A percentile compares a stretch with the other conserved stretches of the same genome.
Conservation (phyloP, 495 filamentous ascomycete species). For the Hypoxylon intermedium region DNA sequence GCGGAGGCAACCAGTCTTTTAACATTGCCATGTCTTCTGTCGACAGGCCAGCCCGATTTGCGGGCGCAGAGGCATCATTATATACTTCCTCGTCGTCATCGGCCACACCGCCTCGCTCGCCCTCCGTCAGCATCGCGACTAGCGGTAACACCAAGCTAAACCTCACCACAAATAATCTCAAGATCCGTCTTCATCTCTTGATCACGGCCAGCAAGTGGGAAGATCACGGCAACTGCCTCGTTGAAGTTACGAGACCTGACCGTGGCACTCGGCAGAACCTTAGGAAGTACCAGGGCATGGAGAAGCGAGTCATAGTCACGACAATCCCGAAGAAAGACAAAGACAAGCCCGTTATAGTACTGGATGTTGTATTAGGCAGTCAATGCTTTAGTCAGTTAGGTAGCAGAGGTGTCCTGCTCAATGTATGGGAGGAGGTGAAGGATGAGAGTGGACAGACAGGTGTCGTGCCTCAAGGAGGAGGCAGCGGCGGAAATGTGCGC, state of each 20-base stretch:
- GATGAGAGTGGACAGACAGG: constrained; percentile 74
- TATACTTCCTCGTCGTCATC: constrained; percentile 62
- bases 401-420: constrained; percentile 82
- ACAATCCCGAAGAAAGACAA: constrained; percentile 61
- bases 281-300: constrained; percentile 61
- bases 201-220: constrained; percentile 83
- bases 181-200: constrained; percentile 81
- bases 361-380: constrained; percentile 85
- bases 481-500: constrained; percentile 71
- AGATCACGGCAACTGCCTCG: constrained; percentile 82
- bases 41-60: constrained; percentile 53
- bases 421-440: constrained; percentile 81
- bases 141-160: constrained; percentile 67
- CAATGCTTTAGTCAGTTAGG: constrained; percentile 85
- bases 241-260: constrained; percentile 79
- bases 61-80: constrained; percentile 64
- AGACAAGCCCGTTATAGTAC: constrained; percentile 68
- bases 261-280: constrained; percentile 61
- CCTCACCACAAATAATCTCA: constrained; percentile 75
- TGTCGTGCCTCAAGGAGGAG: constrained; percentile 70
- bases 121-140: constrained; percentile 61
- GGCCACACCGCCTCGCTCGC: constrained; percentile 65
- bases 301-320: constrained; percentile 83
- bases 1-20: constrained; percentile 67
- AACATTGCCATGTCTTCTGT: constrained; percentile 71